Evolutionary conservation across 202 grass and related monocot genomes (phyloP).

Genomic region (Saccharum hybrid): DNA sequence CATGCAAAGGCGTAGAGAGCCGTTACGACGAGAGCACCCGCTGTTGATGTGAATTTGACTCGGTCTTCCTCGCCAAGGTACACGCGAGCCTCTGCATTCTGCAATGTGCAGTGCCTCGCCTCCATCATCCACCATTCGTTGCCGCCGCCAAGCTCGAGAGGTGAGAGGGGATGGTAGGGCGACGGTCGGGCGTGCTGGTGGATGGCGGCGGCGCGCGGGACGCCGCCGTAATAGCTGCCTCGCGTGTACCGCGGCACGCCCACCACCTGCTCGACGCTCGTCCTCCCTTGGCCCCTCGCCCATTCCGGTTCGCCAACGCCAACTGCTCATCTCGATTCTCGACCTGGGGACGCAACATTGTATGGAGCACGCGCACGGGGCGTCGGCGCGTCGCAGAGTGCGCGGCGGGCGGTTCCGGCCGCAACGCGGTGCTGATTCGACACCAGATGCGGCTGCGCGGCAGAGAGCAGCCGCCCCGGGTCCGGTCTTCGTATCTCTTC

Average conservation of each 20-base stretch:
- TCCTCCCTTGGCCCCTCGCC: neutral
- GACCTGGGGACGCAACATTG: neutral
- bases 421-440: neutral
- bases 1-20: neutral
- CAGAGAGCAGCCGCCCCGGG: neutral
- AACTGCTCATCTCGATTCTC: neutral
- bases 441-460: neutral
- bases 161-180: neutral
- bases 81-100: neutral
- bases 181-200: neutral
- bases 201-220: neutral
- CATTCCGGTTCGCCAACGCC: neutral
- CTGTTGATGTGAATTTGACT: neutral
- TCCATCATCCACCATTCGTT: neutral
- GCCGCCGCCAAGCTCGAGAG: neutral
- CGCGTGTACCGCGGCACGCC: neutral
- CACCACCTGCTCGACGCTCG: slow-evolving; percentile 15
- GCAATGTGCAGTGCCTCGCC: neutral
- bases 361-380: neutral
- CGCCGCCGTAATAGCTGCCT: neutral
- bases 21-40: neutral
- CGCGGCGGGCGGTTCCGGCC: neutral
- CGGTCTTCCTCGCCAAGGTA: neutral
- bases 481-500: neutral
- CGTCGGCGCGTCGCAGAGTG: neutral